A percentile compares a stretch with the other conserved stretches of the same genome.
Evolutionary conservation across 2,329 filamentous ascomycete species (phyloP).

Genomic region (Whalleya microplaca): DNA sequence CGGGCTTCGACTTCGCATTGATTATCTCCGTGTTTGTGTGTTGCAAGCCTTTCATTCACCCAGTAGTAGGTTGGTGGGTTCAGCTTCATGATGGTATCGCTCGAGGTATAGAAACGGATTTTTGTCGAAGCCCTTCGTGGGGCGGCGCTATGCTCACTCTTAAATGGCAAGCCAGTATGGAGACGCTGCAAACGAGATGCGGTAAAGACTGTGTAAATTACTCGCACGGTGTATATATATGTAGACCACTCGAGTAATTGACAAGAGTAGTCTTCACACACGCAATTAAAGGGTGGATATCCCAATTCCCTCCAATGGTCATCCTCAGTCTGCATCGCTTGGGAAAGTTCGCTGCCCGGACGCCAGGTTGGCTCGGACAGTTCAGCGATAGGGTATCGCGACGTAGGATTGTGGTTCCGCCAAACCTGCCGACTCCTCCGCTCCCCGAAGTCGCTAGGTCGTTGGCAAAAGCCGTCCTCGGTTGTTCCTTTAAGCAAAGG

Average conservation of each 20-base stretch:
- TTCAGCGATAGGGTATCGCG: background rate
- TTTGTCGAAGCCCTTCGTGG: background rate
- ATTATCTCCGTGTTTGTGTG: background rate
- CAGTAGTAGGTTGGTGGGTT: background rate
- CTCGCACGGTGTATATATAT: conserved; percentile 13
- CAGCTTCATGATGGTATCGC: background rate
- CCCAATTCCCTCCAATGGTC: conserved; percentile 7
- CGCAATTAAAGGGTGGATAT: conserved; percentile 1
- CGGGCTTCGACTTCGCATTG: background rate
- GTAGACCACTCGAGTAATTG: conserved; percentile 19
- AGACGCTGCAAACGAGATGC: conserved; percentile 11
- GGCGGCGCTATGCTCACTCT: background rate
- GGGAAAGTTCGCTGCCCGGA: background rate
- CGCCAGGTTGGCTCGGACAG: conserved; percentile 1
- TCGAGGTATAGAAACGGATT: background rate
- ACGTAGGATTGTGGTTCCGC: conserved; percentile 3
- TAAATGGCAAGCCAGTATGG: background rate
- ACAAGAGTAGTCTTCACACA: conserved; percentile 15
- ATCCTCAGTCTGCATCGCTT: conserved; percentile 8
- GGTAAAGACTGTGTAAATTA: conserved; percentile 30
- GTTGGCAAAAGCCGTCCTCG: conserved; percentile 2
- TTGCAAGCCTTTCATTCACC: background rate
- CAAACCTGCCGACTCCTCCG: background rate
- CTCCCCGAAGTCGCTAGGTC: conserved; percentile 1
- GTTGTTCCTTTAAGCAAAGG: conserved; percentile 44